Percentiles rank a stretch among this genome's conserved stretches.
Evolutionary conservation across 371 early-diverging fungal species (phyloP).

Genomic region (Mortierella sp.): DNA sequence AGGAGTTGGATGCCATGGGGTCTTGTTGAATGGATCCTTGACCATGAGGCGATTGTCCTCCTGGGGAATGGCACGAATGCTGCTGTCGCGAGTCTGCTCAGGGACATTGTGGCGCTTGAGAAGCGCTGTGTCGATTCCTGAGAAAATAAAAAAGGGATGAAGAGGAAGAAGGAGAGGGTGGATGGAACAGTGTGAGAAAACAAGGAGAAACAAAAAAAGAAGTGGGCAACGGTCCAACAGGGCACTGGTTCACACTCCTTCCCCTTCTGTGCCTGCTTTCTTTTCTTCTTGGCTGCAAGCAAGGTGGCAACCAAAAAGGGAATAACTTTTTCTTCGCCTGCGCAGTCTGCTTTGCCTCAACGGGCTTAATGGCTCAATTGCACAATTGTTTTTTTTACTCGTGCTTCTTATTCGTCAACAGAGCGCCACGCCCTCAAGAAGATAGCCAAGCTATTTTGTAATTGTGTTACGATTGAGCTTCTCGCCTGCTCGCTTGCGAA

Average conservation of each 20-base stretch:
- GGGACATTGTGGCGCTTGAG: not conserved
- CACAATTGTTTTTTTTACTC: not conserved
- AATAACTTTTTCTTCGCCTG: not conserved
- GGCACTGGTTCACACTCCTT: too few relatives aligned
- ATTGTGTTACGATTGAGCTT: not conserved
- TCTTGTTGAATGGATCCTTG: not conserved
- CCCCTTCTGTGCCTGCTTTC: not conserved
- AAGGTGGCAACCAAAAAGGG: not conserved
- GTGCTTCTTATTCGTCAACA: constrained; percentile 1
- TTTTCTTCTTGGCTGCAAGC: not conserved
- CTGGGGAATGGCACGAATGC: not conserved
- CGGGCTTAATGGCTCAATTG: not conserved
- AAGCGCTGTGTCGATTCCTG: constrained; percentile 1
- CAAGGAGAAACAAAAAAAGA: not conserved
- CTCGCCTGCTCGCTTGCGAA: not conserved
- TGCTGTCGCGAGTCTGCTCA: not conserved
- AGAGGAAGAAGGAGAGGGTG: not conserved
- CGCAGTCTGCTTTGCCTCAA: not conserved
- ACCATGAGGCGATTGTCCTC: not conserved
- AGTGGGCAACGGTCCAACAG: not conserved
- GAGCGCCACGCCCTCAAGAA: not conserved
- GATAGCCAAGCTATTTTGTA: too few relatives aligned
- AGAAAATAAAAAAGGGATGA: not conserved
- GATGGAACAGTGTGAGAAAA: not conserved
- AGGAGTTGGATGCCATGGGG: not conserved